Conservation (phyloP, 495 filamentous ascomycete species). For the Neurospora sp. region DNA sequence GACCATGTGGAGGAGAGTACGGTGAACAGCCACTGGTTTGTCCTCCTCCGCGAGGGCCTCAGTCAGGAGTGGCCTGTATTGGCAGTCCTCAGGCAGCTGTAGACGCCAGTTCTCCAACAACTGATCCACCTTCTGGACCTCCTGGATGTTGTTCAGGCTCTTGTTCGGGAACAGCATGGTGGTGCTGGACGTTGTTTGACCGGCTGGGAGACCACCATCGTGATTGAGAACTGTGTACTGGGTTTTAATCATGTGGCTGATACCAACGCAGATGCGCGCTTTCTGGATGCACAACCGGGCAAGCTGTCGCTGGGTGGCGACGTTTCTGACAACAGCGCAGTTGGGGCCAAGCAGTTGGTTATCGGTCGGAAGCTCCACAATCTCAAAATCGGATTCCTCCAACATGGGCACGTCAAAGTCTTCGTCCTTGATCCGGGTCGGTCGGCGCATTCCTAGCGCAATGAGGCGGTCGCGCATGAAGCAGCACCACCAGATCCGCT, state of each 20-base stretch:
- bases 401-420: slow-evolving; percentile 89
- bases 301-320: slow-evolving; percentile 57
- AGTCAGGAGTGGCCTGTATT: slow-evolving; percentile 42
- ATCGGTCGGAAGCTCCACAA: slow-evolving; percentile 52
- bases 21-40: slow-evolving; percentile 54
- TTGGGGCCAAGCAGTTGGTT: slow-evolving; percentile 54
- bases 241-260: slow-evolving; percentile 71
- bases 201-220: slow-evolving; percentile 49
- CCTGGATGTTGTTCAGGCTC: slow-evolving; percentile 61
- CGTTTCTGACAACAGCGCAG: slow-evolving; percentile 55
- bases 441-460: slow-evolving; percentile 80
- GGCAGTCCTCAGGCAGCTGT: slow-evolving; percentile 56
- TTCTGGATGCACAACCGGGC: slow-evolving; percentile 86
- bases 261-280: slow-evolving; percentile 76
- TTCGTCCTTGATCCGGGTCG: slow-evolving; percentile 78
- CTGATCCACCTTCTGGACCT: slow-evolving; percentile 62
- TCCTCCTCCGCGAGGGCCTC: slow-evolving; percentile 33
- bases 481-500: slow-evolving; percentile 89
- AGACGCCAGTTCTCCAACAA: slow-evolving; percentile 65
- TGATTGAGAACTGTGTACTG: slow-evolving; percentile 86
- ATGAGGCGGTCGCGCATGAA: slow-evolving; percentile 86
- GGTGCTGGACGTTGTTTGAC: slow-evolving; percentile 52
- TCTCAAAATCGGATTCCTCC: slow-evolving; percentile 72
- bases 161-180: slow-evolving; percentile 90
- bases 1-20: slow-evolving; percentile 76